Percentiles rank a stretch among this genome's conserved stretches.
Evolutionary conservation across 495 filamentous ascomycete genomes (phyloP).

Genomic region (Aspergillus diversus): DNA sequence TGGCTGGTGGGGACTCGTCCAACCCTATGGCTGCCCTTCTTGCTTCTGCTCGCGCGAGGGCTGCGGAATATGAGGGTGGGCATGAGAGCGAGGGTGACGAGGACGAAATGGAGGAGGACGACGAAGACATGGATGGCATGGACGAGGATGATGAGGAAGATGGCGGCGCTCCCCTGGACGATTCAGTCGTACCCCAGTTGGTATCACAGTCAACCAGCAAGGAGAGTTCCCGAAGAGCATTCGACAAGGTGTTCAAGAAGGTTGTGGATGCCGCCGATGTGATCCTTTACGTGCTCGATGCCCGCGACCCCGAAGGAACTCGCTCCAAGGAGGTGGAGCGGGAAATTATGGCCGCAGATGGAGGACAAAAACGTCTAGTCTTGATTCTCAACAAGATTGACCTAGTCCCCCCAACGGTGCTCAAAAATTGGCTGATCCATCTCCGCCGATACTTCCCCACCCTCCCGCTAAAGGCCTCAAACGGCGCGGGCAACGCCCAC

Average conservation of each 20-base stretch:
- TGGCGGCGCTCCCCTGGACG: slow-evolving; percentile 32
- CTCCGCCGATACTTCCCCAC: slow-evolving; percentile 92
- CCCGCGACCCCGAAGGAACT: slow-evolving; percentile 89
- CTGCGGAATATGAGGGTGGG: slow-evolving; percentile 71
- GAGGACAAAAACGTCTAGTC: slow-evolving; percentile 84
- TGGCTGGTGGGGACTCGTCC: slow-evolving; percentile 63
- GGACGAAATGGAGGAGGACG: slow-evolving; percentile 61
- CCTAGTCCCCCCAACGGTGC: slow-evolving; percentile 77
- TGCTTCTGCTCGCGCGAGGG: slow-evolving; percentile 85
- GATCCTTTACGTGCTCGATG: slow-evolving; percentile 91
- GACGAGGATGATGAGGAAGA: slow-evolving; percentile 17
- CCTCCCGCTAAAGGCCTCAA: slow-evolving; percentile 85
- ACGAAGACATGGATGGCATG: slow-evolving; percentile 46
- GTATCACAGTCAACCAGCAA: slow-evolving; percentile 46
- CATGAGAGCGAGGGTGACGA: slow-evolving; percentile 65
- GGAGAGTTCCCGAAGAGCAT: slow-evolving; percentile 80
- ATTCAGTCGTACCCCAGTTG: slow-evolving; percentile 32
- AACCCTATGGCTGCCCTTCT: slow-evolving; percentile 94
- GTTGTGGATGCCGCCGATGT: slow-evolving; percentile 91
- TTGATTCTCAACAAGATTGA: slow-evolving; percentile 98
- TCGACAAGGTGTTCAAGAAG: slow-evolving; percentile 95
- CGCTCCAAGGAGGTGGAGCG: slow-evolving; percentile 89
- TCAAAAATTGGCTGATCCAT: slow-evolving; percentile 82
- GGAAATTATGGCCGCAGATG: slow-evolving; percentile 81
- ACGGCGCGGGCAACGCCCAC: slow-evolving; percentile 80